A percentile compares a stretch with the other conserved stretches of the same genome.
phyloP scores from a whole-genome alignment of 805 yeast species.

The Kockiozyma suomiensis region DNA sequence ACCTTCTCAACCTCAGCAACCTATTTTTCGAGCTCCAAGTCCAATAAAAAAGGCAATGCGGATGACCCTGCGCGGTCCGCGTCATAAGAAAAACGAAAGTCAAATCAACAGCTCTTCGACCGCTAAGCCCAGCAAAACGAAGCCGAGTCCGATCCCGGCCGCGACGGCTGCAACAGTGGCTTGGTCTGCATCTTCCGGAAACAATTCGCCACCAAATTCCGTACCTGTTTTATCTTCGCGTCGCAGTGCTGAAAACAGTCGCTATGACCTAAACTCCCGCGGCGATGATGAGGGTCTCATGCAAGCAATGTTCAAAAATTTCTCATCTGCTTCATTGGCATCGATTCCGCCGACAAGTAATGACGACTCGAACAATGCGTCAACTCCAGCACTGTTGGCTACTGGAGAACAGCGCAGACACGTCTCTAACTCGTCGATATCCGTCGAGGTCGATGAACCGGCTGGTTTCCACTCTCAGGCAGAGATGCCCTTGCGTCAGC shows the following conservation, averaged over 20 bases:
- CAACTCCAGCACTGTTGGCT: background rate
- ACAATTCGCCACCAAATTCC: conserved; percentile 6
- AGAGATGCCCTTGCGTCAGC: conserved; percentile 5
- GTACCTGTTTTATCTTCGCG: conserved; percentile 1
- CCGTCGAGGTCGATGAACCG: conserved; percentile 2
- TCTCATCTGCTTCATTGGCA: conserved; percentile 24
- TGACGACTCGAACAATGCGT: background rate
- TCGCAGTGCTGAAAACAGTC: conserved; percentile 6
- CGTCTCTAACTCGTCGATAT: background rate
- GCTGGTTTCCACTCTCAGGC: conserved; percentile 13
- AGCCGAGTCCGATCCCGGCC: conserved; percentile 11
- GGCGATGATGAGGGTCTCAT: conserved; percentile 19
- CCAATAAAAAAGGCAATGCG: conserved; percentile 33
- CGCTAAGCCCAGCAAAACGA: background rate
- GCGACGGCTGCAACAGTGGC: conserved; percentile 27
- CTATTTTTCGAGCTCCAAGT: conserved; percentile 15
- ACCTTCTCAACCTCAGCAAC: conserved; percentile 1
- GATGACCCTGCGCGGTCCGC: conserved; percentile 31
- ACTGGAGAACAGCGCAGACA: background rate
- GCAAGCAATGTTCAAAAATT: conserved; percentile 24
- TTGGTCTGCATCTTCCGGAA: conserved; percentile 16
- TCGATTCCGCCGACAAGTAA: background rate
- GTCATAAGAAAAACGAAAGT: conserved; percentile 17
- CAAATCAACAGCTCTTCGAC: background rate
- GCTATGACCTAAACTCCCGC: background rate